Percentiles rank a stretch among this genome's conserved stretches.
These are phyloP conservation scores for Xylaria venustula DNA, from an alignment of 495 filamentous ascomycete genomes.

Conservation along the genomic window DNA sequence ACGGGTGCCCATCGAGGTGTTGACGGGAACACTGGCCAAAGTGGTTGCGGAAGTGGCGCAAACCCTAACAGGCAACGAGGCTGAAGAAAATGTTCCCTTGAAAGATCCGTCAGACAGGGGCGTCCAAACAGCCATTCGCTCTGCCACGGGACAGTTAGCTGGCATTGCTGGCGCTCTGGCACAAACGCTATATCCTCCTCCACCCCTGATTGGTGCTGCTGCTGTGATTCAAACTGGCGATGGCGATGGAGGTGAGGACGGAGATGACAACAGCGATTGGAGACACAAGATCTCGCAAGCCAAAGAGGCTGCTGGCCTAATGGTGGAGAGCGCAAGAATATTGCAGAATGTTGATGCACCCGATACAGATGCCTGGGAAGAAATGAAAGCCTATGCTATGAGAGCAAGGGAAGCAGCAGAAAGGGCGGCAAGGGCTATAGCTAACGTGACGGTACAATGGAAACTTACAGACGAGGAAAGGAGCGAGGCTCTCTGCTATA, in stretches of 20 bases:
- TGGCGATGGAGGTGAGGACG: not conserved
- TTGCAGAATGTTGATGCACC: not conserved
- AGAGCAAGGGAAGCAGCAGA: not conserved
- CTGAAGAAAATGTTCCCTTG: not conserved
- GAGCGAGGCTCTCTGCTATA: constrained; percentile 5
- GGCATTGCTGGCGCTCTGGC: constrained; percentile 2
- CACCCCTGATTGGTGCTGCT: not conserved
- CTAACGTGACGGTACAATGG: constrained; percentile 3
- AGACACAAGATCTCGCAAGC: not conserved
- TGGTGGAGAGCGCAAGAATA: constrained; percentile 2
- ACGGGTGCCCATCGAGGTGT: not conserved
- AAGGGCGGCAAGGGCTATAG: constrained; percentile 1
- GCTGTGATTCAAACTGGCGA: no score
- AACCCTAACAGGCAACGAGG: not conserved
- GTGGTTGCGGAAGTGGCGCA: not conserved
- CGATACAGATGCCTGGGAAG: not conserved
- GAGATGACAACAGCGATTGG: not conserved
- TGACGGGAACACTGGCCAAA: not conserved
- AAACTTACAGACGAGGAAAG: constrained; percentile 9
- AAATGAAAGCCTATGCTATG: not conserved
- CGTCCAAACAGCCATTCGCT: not conserved
- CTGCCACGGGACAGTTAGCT: constrained; percentile 2
- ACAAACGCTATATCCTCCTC: not conserved
- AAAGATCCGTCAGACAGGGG: no score
- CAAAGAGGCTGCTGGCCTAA: not conserved